phyloP scores from a whole-genome alignment of 768 basidiomycete genomes.

The Podaxis pistillaris region DNA sequence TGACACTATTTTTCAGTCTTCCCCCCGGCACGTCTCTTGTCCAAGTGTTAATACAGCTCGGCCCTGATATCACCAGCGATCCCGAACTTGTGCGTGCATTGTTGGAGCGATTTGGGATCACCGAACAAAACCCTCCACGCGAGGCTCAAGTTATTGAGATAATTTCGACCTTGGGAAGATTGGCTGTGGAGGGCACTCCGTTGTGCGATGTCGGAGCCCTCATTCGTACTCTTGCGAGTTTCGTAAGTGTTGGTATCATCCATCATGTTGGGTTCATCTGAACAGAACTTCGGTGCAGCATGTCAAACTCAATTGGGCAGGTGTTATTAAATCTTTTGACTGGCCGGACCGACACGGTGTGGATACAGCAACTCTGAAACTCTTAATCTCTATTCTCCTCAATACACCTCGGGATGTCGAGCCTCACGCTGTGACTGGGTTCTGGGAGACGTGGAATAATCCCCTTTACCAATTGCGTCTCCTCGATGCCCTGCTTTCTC shows the following conservation, averaged over 20 bases:
- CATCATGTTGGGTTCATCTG: not conserved
- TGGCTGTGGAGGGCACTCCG: constrained; percentile 69
- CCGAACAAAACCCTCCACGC: constrained; percentile 67
- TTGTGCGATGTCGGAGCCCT: constrained; percentile 76
- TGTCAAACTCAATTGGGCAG: constrained; percentile 73
- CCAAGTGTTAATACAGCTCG: constrained; percentile 73
- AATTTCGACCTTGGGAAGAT: constrained; percentile 61
- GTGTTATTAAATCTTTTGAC: constrained; percentile 85
- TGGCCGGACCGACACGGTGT: constrained; percentile 79
- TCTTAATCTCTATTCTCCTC: constrained; percentile 84
- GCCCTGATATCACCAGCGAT: constrained; percentile 77
- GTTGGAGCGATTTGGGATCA: constrained; percentile 72
- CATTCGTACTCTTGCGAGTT: constrained; percentile 68
- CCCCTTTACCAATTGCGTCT: constrained; percentile 82
- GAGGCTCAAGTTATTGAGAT: constrained; percentile 73
- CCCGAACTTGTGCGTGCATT: constrained; percentile 67
- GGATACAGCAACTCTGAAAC: constrained; percentile 85
- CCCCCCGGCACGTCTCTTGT: constrained; percentile 66
- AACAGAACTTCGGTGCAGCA: constrained; percentile 41
- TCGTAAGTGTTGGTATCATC: constrained; percentile 48
- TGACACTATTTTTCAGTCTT: constrained; percentile 42
- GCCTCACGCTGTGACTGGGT: constrained; percentile 78
- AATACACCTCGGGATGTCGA: constrained; percentile 77
- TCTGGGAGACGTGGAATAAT: constrained; percentile 87
- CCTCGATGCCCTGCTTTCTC: constrained; percentile 82